Percentiles rank a stretch among this genome's conserved stretches.
phyloP scores from a whole-genome alignment of 352 stramenopile genomes.

The Thraustochytrium sp. region DNA sequence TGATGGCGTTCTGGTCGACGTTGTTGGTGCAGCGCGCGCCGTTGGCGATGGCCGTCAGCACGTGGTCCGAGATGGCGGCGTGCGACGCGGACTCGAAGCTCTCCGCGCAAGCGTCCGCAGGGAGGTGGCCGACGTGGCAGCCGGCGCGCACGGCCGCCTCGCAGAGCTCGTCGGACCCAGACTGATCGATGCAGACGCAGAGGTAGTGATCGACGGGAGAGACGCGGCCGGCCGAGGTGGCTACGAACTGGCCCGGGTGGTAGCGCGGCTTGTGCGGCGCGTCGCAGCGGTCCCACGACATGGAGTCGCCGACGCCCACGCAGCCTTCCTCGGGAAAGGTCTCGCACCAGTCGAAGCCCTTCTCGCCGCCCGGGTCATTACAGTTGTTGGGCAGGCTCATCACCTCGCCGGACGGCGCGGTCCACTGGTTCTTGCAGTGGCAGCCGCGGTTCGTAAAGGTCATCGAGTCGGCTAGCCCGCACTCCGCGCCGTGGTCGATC shows the following conservation, averaged over 20 bases:
- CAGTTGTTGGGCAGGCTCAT: conserved; percentile 19
- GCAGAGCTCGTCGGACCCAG: neutral
- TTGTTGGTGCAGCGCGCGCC: conserved; percentile 35
- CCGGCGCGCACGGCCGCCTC: neutral
- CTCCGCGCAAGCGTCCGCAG: neutral
- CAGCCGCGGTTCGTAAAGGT: conserved; percentile 27
- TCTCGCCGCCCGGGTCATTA: conserved; percentile 1
- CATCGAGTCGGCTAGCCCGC: neutral
- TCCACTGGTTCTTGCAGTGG: conserved; percentile 36
- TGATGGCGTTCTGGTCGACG: neutral
- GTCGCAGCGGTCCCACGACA: conserved; percentile 37
- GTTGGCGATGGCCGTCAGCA: neutral
- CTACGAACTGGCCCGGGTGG: conserved; percentile 1
- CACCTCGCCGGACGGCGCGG: neutral
- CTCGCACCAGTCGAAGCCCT: conserved; percentile 32
- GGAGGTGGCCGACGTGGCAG: conserved; percentile 32
- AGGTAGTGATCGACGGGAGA: conserved; percentile 37
- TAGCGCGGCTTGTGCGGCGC: conserved; percentile 2
- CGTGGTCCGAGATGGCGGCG: neutral
- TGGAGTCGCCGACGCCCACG: conserved; percentile 25
- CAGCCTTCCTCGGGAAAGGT: conserved; percentile 27
- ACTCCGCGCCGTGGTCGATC: conserved; percentile 32
- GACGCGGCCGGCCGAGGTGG: neutral
- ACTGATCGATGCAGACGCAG: conserved; percentile 7
- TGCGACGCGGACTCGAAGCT: neutral